Conservation (phyloP, 2,329 filamentous ascomycete genomes). For the Aureobasidium subglaciale region DNA sequence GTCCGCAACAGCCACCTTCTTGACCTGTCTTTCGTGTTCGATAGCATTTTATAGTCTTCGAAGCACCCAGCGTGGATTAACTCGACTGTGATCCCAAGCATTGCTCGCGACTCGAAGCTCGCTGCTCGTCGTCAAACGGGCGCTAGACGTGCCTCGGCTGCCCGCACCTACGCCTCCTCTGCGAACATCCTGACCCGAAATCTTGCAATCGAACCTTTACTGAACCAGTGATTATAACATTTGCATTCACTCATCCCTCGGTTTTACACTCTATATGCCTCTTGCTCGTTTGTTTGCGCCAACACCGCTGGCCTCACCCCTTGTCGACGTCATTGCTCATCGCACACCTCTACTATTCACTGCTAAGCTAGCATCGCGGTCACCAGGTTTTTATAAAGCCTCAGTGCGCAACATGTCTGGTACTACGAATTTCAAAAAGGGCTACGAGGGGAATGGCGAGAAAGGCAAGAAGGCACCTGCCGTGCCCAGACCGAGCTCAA, state of each 20-base stretch:
- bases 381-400: background rate
- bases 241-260: too few relatives aligned
- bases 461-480: constrained; percentile 33
- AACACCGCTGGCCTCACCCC: background rate
- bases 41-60: too few relatives aligned
- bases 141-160: constrained; percentile 10
- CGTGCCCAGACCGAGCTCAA: constrained; percentile 57
- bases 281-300: constrained; percentile 2
- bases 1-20: too few relatives aligned
- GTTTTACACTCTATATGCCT: background rate
- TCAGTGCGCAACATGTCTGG: background rate
- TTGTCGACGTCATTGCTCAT: background rate
- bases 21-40: too few relatives aligned
- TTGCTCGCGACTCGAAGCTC: too few relatives aligned
- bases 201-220: background rate
- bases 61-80: too few relatives aligned
- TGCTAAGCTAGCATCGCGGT: background rate
- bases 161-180: constrained; percentile 2
- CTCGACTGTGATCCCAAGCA: too few relatives aligned
- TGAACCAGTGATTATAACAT: background rate
- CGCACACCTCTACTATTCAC: background rate
- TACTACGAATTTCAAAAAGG: background rate
- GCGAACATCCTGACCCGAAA: background rate
- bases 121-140: too few relatives aligned
- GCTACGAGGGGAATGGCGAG: background rate